These are phyloP conservation scores for Alternaria incomplexa DNA, from an alignment of 2,329 filamentous ascomycete genomes.

Conservation along the genomic window DNA sequence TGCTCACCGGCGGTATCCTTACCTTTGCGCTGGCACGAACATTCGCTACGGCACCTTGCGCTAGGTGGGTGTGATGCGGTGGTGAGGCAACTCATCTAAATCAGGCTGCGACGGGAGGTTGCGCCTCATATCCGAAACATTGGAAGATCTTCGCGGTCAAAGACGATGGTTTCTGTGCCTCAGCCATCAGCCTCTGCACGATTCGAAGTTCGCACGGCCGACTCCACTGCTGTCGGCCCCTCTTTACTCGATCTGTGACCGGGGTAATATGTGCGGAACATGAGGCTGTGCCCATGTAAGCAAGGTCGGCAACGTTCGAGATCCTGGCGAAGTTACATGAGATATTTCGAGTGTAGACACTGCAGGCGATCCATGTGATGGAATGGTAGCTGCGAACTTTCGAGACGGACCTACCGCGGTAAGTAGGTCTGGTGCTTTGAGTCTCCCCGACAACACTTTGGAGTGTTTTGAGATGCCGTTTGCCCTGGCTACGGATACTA, in stretches of 20 bases:
- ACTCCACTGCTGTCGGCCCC: background rate
- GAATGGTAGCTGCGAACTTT: background rate
- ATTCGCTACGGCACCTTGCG: constrained; percentile 1
- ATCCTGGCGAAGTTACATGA: background rate
- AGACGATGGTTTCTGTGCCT: background rate
- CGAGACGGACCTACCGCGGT: background rate
- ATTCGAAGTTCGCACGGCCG: background rate
- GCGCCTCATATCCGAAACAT: background rate
- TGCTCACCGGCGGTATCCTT: constrained; percentile 13
- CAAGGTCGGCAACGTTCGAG: background rate
- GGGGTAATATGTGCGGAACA: background rate
- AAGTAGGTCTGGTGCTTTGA: background rate
- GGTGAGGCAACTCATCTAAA: background rate
- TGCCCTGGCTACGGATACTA: background rate
- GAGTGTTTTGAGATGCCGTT: background rate
- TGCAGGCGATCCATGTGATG: background rate
- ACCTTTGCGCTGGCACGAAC: background rate
- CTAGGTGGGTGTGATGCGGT: background rate
- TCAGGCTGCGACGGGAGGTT: background rate
- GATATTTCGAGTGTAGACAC: background rate
- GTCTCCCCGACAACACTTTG: background rate
- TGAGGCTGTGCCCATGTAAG: background rate
- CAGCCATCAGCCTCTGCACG: background rate
- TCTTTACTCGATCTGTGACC: background rate
- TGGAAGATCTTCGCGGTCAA: background rate